Conservation (phyloP, 805 yeast genomes). For the Saccharomycopsis schoenii region DNA sequence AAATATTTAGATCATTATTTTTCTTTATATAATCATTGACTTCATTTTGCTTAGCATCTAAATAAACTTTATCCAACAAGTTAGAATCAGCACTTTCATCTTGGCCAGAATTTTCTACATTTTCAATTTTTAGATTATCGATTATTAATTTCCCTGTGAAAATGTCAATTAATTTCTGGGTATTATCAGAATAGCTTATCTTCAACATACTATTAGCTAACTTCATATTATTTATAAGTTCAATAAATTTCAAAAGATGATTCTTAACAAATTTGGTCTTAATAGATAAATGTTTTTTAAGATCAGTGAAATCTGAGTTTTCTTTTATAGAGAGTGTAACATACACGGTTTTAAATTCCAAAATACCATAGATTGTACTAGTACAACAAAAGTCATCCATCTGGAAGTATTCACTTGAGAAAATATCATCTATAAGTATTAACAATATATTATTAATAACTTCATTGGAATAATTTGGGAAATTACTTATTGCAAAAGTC, state of each 20-base stretch:
- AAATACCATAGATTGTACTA: not conserved
- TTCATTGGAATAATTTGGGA: constrained; percentile 10
- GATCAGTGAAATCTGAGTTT: not conserved
- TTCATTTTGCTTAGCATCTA: not conserved
- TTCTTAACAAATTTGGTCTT: not conserved
- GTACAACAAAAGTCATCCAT: not conserved
- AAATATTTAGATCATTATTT: not conserved
- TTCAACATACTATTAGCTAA: not conserved
- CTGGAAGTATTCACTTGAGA: not conserved
- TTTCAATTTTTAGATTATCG: not conserved
- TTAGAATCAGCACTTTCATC: not conserved
- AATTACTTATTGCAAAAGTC: constrained; percentile 5
- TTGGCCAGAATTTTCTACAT: not conserved
- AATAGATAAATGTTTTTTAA: not conserved
- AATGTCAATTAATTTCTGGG: not conserved
- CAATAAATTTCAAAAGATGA: not conserved
- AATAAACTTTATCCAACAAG: not conserved
- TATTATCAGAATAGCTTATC: not conserved
- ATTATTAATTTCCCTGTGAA: not conserved
- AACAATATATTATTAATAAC: not conserved
- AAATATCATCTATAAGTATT: not conserved
- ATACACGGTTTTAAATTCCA: not conserved
- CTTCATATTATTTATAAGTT: not conserved
- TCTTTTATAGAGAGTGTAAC: not conserved
- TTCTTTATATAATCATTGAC: not conserved